Base-by-base conservation (phyloP, 495 filamentous ascomycete species). In the Lepidopterella palustris region DNA sequence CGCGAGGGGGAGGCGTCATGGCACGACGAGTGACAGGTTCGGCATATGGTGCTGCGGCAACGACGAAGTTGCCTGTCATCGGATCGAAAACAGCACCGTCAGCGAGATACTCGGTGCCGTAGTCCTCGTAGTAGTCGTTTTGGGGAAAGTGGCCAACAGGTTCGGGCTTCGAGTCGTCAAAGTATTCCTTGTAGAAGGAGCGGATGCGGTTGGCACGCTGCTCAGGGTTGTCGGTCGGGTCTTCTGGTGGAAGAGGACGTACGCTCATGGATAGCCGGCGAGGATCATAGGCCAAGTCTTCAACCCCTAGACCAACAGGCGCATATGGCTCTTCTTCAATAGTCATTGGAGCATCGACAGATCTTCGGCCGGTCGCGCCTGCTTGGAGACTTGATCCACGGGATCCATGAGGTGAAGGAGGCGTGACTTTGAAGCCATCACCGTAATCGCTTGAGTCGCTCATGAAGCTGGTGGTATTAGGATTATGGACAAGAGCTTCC, bases 141-240 rank as follows among this genome's bases (percentile, higher is more conserved):
- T 61, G 60, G 15, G 21, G 42, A 45, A 69, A 72, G n/a, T 51
- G 63, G 40, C 55, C 56, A 13, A 74, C 75, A 26, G 77, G 78
- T 28, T 75, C 78, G 0, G 77, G 78, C 70, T 87, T 88, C 20
- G 81, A 84, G 24, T 96, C 92, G 55, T 98, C 93, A 61, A 98
- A 98, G 73, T 97, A 97, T 72, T 97, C 93, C 72, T 96, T 96
- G 76, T 98, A 98, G 76, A 98, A 98, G 24, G 95, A 97, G 64
- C 93, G 84, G 63, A 98, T 97, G 23, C 95, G 83, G 75, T 96
- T 97, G 60, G 93, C 93, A 70, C 93, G 84, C 73, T 92, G 84
- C 74, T 97, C 93, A 2, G 93, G 89, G 69, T 95, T 89, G 63
- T 90, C 88, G 27, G 78, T 72, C n/a, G 90, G 88, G 31, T 88